A percentile compares a stretch with the other conserved stretches of the same genome.
These are phyloP conservation scores for Emydomyces testavorans DNA, from an alignment of 2,329 filamentous ascomycete species.

Conservation along the genomic window DNA sequence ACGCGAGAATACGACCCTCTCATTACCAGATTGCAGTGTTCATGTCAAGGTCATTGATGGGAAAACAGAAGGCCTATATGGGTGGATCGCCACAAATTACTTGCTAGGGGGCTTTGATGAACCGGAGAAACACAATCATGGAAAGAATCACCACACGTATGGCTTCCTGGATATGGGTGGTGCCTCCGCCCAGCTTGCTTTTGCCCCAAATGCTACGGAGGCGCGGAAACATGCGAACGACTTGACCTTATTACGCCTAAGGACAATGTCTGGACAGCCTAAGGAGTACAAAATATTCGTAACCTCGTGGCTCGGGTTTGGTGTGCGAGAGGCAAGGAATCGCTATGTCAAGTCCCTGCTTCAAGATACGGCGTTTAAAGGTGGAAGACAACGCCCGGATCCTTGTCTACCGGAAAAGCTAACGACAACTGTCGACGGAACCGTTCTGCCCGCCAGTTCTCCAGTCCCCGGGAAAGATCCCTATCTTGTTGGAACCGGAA, in stretches of 20 bases:
- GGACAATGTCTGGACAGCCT: slow-evolving; percentile 65
- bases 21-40: slow-evolving; percentile 74
- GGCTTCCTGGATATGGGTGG: slow-evolving; percentile 98
- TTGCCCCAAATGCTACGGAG: slow-evolving; percentile 87
- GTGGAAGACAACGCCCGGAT: slow-evolving; percentile 62
- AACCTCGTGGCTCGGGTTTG: slow-evolving; percentile 92
- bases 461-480: slow-evolving; percentile 33
- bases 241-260: slow-evolving; percentile 71
- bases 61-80: slow-evolving; percentile 90
- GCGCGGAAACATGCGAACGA: slow-evolving; percentile 80
- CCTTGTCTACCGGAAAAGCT: slow-evolving; percentile 78
- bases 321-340: slow-evolving; percentile 82
- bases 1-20: slow-evolving; percentile 62
- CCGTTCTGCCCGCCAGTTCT: slow-evolving; percentile 37
- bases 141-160: slow-evolving; percentile 84
- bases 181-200: slow-evolving; percentile 93
- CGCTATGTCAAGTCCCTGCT: slow-evolving; percentile 71
- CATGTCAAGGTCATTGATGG: slow-evolving; percentile 93
- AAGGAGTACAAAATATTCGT: slow-evolving; percentile 86
- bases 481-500: slow-evolving; percentile 68
- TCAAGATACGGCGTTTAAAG: slow-evolving; percentile 50
- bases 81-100: slow-evolving; percentile 96
- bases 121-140: slow-evolving; percentile 62
- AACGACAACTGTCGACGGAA: slow-evolving; percentile 60
- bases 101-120: slow-evolving; percentile 80